Evolutionary conservation across 2,329 filamentous ascomycete genomes (phyloP).

Genomic region (Aspergillus nomiae): DNA sequence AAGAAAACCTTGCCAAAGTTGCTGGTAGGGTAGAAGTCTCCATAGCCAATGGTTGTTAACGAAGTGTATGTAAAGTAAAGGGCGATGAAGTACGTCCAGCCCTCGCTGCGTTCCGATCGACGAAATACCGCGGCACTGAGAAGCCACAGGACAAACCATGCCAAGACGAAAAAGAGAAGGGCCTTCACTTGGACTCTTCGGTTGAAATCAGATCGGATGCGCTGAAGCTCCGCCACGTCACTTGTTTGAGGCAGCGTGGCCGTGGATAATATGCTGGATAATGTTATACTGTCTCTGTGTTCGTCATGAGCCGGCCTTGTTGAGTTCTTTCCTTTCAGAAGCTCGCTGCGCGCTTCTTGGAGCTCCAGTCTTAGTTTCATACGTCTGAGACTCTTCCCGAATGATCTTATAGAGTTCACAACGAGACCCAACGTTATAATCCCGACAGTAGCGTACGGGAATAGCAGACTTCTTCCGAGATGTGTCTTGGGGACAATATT

Average conservation of each 20-base stretch:
- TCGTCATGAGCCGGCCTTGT: not conserved
- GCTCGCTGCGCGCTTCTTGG: not conserved
- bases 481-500: not conserved
- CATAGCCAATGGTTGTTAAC: not conserved
- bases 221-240: not conserved
- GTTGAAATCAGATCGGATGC: not conserved
- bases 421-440: not conserved
- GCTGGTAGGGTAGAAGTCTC: not conserved
- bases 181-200: not conserved
- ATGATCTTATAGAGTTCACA: not conserved
- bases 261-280: not conserved
- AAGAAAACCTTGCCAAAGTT: not conserved
- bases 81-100: not conserved
- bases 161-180: not conserved
- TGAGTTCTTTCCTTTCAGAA: not conserved
- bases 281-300: not conserved
- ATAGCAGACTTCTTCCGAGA: not conserved
- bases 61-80: not conserved
- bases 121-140: not conserved
- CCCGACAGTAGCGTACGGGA: not conserved
- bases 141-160: not conserved
- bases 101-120: not conserved
- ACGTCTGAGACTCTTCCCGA: not conserved
- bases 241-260: not conserved
- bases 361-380: not conserved